Evolutionary conservation across 352 stramenopile genomes (phyloP), one percentile per base, ranked within the genome.

Genomic region (Globisporangium cylindrosporum): DNA sequence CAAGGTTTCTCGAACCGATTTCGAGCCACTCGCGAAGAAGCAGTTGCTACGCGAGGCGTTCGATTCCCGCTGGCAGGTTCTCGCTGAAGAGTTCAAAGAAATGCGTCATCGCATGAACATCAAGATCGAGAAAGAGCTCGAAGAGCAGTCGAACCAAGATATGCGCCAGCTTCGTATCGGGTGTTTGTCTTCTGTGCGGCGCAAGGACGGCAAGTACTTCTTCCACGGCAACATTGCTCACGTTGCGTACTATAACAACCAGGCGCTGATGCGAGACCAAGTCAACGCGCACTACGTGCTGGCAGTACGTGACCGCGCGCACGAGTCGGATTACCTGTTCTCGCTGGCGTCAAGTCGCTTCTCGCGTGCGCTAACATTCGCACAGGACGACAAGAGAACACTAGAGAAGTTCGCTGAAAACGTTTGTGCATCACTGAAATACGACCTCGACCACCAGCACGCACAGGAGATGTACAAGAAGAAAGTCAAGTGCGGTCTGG

Each of bases 221-320:
- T 97, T 97, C 68, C 77, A 91, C 20, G 92, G 92, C 3, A 67
- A 71, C 14, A 82, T 97, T 29, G 87, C 88, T 20, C 90, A 97
- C 59, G 85, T 98, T 7, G 89, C 88, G 12, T 94, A 92, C 61
- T 98, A 95, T 77, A 86, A 84, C 41, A 75, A 75, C 8, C 64
- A 71, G 9, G 68, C 72, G 6, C 61, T 98, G 20, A 82, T 64
- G 53, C 79, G 80, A 0, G 90, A 97, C 38, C 71, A 86, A 61
- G 68, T 98, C 25, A 89, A 91, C 32, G 72, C 75, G 0, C 92
- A 96, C 69, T 96, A 84, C 34, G 73, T 93, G 2, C 71, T 93
- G 53, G 90, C 81, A 2, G 80, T 79, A 24, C 71, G 73, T 3
- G 82, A 96, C 59, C 77, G 87, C 6, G 76, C 79, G 7, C 75